These are phyloP conservation scores for Micromonas commoda DNA, from an alignment of 139 green algal genomes.

Conservation along the genomic window DNA sequence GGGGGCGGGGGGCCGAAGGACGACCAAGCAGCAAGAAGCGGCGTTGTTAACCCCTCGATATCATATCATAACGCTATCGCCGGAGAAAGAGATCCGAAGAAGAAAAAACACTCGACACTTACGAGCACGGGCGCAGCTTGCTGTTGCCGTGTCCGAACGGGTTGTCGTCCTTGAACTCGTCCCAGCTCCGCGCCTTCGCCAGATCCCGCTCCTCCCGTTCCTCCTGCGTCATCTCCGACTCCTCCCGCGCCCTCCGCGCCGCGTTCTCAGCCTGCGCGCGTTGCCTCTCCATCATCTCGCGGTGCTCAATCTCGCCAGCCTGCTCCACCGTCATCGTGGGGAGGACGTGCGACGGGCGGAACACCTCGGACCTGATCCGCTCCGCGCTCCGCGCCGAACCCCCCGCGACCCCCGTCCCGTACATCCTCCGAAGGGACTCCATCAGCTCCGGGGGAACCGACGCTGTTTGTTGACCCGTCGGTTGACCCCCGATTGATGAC, in stretches of 20 bases:
- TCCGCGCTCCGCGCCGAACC: too few species aligned
- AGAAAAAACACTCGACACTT: too few species aligned
- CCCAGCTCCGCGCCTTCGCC: background rate
- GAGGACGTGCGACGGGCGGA: constrained; percentile 3
- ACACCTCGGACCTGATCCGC: background rate
- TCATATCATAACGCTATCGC: too few species aligned
- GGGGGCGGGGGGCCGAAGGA: too few species aligned
- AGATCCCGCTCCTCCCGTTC: background rate
- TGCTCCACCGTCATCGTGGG: constrained; percentile 16
- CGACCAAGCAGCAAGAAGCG: too few species aligned
- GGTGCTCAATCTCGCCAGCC: constrained; percentile 1
- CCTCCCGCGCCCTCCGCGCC: background rate
- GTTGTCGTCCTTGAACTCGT: constrained; percentile 18
- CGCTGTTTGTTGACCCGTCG: too few species aligned
- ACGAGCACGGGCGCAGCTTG: background rate
- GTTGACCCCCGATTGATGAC: too few species aligned
- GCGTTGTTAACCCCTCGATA: too few species aligned
- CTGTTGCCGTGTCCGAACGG: constrained; percentile 6
- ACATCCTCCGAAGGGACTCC: too few species aligned
- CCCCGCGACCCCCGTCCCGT: too few species aligned
- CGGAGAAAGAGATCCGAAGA: too few species aligned
- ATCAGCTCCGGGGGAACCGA: too few species aligned
- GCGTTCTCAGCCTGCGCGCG: background rate
- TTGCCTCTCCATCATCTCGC: constrained; percentile 1
- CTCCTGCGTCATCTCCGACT: background rate